Evolutionary conservation across 176 grass and related monocot genomes (phyloP).

Genomic region (maize (Zea mays)): Zm-B73-REFERENCE-NAM-5.0 NC_050097.1:133816001-133816500

Average conservation of each 20-base stretch:
- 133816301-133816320: neutral
- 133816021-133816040: slow-evolving; percentile 96
- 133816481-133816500: slow-evolving; percentile 46
- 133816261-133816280: neutral
- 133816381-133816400: slow-evolving; percentile 25
- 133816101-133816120: slow-evolving; percentile 88
- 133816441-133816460: slow-evolving; percentile 6
- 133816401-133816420: neutral
- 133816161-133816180: slow-evolving; percentile 96
- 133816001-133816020: slow-evolving; percentile 99
- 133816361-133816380: slow-evolving; percentile 1
- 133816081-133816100: slow-evolving; percentile 81
- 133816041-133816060: slow-evolving; percentile 90
- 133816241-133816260: neutral
- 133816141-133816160: slow-evolving; percentile 80
- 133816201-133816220: slow-evolving; percentile 53
- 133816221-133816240: slow-evolving; percentile 31
- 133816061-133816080: slow-evolving; percentile 80
- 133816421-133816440: slow-evolving; percentile 17
- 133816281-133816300: neutral
- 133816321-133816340: neutral
- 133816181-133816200: slow-evolving; percentile 88
- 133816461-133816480: slow-evolving; percentile 43
- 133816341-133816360: neutral
- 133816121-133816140: slow-evolving; percentile 95